Evolutionary conservation across 805 yeast species (phyloP).

Genomic region (Candida bentonensis): DNA sequence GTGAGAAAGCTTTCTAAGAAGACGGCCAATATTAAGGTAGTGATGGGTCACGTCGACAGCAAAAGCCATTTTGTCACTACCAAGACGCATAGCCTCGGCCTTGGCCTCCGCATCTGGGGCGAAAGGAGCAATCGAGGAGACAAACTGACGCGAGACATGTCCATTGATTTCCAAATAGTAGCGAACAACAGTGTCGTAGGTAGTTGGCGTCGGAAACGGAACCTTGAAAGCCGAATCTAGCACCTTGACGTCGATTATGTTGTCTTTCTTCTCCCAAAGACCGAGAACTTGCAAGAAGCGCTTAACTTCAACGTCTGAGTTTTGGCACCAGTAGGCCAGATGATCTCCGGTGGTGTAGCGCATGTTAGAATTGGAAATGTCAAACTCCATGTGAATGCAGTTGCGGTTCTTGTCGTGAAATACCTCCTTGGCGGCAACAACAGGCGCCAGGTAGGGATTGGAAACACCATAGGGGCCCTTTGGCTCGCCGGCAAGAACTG

Average conservation of each 20-base stretch:
- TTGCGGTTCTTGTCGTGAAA: conserved; percentile 51
- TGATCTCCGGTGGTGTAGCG: conserved; percentile 94
- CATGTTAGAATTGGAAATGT: conserved; percentile 56
- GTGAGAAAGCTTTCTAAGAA: conserved; percentile 44
- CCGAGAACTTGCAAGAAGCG: conserved; percentile 52
- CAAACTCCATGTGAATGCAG: conserved; percentile 86
- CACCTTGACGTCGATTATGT: conserved; percentile 49
- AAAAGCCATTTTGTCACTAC: conserved; percentile 56
- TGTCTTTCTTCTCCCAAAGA: conserved; percentile 35
- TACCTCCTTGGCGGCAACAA: conserved; percentile 49
- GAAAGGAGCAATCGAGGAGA: conserved; percentile 59
- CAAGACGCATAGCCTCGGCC: conserved; percentile 33
- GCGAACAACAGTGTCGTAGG: conserved; percentile 76
- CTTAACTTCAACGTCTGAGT: conserved; percentile 61
- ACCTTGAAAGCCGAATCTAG: conserved; percentile 39
- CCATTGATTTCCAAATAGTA: conserved; percentile 86
- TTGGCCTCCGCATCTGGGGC: conserved; percentile 58
- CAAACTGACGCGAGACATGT: conserved; percentile 79
- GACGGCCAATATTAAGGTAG: conserved; percentile 63
- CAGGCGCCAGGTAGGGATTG: conserved; percentile 72
- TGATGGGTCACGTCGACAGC: conserved; percentile 48
- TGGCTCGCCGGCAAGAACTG: conserved; percentile 28
- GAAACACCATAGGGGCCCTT: conserved; percentile 65
- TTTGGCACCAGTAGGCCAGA: conserved; percentile 88
- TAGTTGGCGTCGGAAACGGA: conserved; percentile 46